phyloP scores from a whole-genome alignment of 2,329 filamentous ascomycete species.

The Ramularia collo-cygni region DNA sequence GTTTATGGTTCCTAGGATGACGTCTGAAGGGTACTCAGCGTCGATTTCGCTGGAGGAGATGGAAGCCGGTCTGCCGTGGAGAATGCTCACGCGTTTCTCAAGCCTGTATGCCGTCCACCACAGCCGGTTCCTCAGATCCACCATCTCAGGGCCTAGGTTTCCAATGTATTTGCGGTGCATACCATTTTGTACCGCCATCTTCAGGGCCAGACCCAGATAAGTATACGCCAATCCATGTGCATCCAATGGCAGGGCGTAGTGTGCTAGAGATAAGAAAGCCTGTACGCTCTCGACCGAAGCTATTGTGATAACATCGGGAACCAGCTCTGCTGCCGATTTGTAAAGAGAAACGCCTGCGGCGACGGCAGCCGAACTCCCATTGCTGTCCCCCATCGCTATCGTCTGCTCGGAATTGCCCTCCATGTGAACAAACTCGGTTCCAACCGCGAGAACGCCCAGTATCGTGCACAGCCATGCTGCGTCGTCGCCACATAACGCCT shows the following conservation, averaged over 20 bases:
- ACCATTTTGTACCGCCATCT: slow-evolving; percentile 54
- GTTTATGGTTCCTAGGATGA: not conserved
- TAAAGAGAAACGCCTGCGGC: slow-evolving; percentile 49
- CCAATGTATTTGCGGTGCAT: slow-evolving; percentile 44
- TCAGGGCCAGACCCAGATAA: slow-evolving; percentile 50
- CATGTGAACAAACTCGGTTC: slow-evolving; percentile 38
- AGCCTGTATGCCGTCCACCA: slow-evolving; percentile 29
- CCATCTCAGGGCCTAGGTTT: slow-evolving; percentile 41
- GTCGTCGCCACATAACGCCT: slow-evolving; percentile 32
- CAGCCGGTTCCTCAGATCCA: slow-evolving; percentile 20
- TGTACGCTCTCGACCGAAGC: slow-evolving; percentile 51
- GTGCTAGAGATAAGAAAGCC: slow-evolving; percentile 50
- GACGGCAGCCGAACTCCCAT: slow-evolving; percentile 16
- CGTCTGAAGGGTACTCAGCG: slow-evolving; percentile 42
- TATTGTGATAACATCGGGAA: slow-evolving; percentile 51
- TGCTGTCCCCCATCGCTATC: slow-evolving; percentile 23
- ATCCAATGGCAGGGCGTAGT: slow-evolving; percentile 51
- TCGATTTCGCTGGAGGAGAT: slow-evolving; percentile 49
- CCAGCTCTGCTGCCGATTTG: slow-evolving; percentile 47
- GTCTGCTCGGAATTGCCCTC: slow-evolving; percentile 2
- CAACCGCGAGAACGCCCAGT: slow-evolving; percentile 36
- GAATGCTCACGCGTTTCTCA: slow-evolving; percentile 52
- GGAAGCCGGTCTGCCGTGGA: slow-evolving; percentile 51
- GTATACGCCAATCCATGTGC: slow-evolving; percentile 52
- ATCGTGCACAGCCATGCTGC: slow-evolving; percentile 33